Evolutionary conservation across 345 rosid species (phyloP), one percentile per base, ranked within the genome.

Genomic region (Adansonia digitata): DNA sequence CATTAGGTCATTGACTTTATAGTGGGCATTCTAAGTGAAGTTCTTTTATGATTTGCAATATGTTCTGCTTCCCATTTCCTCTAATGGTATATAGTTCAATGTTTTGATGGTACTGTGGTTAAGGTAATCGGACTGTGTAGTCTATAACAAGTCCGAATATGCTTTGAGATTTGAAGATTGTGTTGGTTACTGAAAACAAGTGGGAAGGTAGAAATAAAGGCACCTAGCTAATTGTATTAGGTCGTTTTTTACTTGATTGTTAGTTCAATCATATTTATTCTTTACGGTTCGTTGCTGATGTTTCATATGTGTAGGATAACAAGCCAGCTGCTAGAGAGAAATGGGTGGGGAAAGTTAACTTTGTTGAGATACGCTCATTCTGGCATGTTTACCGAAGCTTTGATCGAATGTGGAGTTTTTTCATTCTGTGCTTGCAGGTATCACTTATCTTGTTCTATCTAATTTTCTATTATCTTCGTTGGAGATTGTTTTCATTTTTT

Each of bases 391-490:
- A 93, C 80, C 90, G 99, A 82, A 96, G 98, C 88, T 96, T 92
- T 67, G 99, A 96, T 86, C 94, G 97, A 60, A 93, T 96, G 99
- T 96, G 99, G 99, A 89, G 94, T 78, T 96, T 96, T 83, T 90
- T 89, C 70, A 93, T 96, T 83, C 80, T 96, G 57, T 87, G 85
- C 84, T 81, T 96, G 73, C 99, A 96, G 97, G 99, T 96, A 82
- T 5, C 5, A 49, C 57, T 62, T 74, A 56, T 15, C 65, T 55
- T 20, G 53, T 0, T 59, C 45, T 43, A 13, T 17, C 3, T 37
- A 17, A 39, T 76, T 79, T 61, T 40, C 68, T n/a, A n/a, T n/a
- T 20, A 6, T 10, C 46, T 17, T 78, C 22, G 37, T 68, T 40
- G 3, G 15, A n/a, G 17, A 71, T n/a, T n/a, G n/a, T n/a, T n/a